Base-by-base conservation (phyloP, 768 basidiomycete species). In the Pisolithus orientalis region DNA sequence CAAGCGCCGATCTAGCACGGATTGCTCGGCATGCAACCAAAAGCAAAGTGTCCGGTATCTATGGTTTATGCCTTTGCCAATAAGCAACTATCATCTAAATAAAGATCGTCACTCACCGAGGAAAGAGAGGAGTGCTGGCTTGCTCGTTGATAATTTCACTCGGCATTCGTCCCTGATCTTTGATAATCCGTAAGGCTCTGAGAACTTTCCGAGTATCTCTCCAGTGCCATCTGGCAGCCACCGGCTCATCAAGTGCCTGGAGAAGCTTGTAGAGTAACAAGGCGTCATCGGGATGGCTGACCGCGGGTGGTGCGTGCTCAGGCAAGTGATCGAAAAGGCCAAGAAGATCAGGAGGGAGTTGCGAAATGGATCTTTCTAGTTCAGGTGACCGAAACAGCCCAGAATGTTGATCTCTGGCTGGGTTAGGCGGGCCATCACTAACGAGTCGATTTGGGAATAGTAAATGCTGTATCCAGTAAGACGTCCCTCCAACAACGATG, bases 391-490 rank as follows among this genome's bases (percentile, higher is more conserved):
- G 53, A 7, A 47, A 37, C 31, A 37, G n/a, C 42, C 28, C 27
- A 37, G 52, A n/a, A 25, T 49, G 8, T 16, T 45, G 40, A 16
- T 28, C 53, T 21, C 48, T 53, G 29, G 44, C 39, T 45, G 44
- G 27, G 21, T 44, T 29, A 11, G 44, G 21, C 29, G 62, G 50
- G 13, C 70, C 58, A 16, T 67, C 60, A 24, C 59, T 63, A 6
- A 68, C 71, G 34, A 94, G 73, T 24, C 87, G 80, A 61, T 85
- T 82, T 0, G 94, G 90, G 62, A 98, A 97, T 11, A 98, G 73
- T 38, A 96, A 82, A 65, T 99, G 91, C 61, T 99, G 95, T 25
- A 95, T 89, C 87, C 94, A 99, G 65, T 99, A 99, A 4, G 91
- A 83, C 2, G 96, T 98, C 5, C 96, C 96, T 3, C 96, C 96